Percentiles rank a stretch among this genome's conserved stretches.
Conservation (phyloP, 2,329 filamentous ascomycete species). For the Alternaria ventricosa region DNA sequence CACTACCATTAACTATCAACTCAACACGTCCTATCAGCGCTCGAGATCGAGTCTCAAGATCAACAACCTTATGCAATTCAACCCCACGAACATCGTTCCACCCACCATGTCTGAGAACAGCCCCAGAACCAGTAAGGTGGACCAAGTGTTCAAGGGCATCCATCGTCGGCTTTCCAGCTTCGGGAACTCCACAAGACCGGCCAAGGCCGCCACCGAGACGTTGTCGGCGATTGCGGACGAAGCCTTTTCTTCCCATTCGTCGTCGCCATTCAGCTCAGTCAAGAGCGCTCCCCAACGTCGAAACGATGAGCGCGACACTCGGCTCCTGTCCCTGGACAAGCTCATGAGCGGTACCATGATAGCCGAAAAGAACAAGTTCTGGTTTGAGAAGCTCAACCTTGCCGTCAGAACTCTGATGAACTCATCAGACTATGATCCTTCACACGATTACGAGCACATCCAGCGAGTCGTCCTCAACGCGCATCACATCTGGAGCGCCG, state of each 20-base stretch:
- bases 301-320: slow-evolving; percentile 1
- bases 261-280: background rate
- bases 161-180: background rate
- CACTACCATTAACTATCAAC: background rate
- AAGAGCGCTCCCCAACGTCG: background rate
- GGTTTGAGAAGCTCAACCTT: slow-evolving; percentile 40
- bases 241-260: background rate
- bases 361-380: background rate
- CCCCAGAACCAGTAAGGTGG: background rate
- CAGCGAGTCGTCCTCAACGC: slow-evolving; percentile 74
- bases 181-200: background rate
- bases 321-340: background rate
- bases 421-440: slow-evolving; percentile 79
- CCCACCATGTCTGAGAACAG: background rate
- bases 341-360: background rate
- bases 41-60: background rate
- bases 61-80: background rate
- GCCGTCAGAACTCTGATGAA: slow-evolving; percentile 52
- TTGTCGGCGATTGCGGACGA: background rate
- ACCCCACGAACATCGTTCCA: background rate
- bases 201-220: background rate
- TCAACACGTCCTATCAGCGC: background rate
- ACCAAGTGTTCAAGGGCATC: background rate
- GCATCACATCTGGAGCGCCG: slow-evolving; percentile 64
- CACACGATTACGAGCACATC: slow-evolving; percentile 86